Evolutionary conservation across 495 filamentous ascomycete genomes (phyloP).

Genomic region (Talaromyces stipitatus): DNA sequence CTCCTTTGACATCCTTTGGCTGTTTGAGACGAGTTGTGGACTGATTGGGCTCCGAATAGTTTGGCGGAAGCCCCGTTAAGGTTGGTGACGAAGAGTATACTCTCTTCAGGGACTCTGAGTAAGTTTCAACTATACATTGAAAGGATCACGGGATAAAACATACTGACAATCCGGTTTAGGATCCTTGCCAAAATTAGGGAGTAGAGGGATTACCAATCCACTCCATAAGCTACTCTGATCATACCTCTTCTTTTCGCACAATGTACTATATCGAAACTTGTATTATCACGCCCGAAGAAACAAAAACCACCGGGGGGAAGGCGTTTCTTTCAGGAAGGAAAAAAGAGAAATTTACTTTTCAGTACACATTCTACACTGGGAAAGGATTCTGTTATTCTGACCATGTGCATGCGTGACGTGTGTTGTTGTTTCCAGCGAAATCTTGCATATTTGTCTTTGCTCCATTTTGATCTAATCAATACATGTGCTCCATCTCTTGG

Average conservation of each 20-base stretch:
- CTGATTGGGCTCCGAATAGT: constrained; percentile 50
- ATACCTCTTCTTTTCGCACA: not conserved
- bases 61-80: constrained; percentile 91
- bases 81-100: constrained; percentile 94
- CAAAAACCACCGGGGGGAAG: not conserved
- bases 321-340: not conserved
- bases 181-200: constrained; percentile 87
- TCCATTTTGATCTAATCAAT: not conserved
- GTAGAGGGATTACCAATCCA: constrained; percentile 37
- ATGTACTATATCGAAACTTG: constrained; percentile 7
- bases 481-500: not conserved
- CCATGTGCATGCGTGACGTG: constrained; percentile 6
- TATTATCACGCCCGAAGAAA: constrained; percentile 4
- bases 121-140: constrained; percentile 20
- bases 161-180: constrained; percentile 28
- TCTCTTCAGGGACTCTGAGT: constrained; percentile 97
- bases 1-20: not conserved
- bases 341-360: constrained; percentile 1
- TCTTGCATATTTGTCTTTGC: not conserved
- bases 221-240: not conserved
- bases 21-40: not conserved
- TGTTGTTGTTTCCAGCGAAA: constrained; percentile 6
- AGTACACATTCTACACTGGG: constrained; percentile 1
- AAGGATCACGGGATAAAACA: not conserved
- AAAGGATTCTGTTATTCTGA: not conserved